Conservation (phyloP, 768 basidiomycete genomes). For the Tylopilus cervinicoccineus region DNA sequence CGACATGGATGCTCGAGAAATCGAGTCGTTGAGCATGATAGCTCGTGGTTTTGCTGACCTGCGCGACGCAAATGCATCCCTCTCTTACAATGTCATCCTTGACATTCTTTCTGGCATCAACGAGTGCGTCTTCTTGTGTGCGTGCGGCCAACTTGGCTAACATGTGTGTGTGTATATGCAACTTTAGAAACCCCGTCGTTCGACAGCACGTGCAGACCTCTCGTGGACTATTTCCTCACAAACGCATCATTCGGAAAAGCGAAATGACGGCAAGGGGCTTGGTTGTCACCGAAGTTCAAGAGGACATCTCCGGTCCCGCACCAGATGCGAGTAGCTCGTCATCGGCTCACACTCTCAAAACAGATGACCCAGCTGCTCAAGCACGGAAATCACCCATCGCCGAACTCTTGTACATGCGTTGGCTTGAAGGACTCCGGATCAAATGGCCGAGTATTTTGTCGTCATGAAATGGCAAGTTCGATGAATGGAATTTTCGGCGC, state of each 20-base stretch:
- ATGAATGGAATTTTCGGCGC: background rate
- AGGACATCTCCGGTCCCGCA: constrained; percentile 57
- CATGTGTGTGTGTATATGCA: constrained; percentile 2
- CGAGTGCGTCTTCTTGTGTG: constrained; percentile 54
- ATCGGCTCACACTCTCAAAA: constrained; percentile 29
- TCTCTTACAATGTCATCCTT: constrained; percentile 84
- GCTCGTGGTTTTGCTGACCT: constrained; percentile 87
- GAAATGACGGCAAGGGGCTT: constrained; percentile 84
- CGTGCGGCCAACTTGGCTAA: background rate
- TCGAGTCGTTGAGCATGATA: constrained; percentile 87
- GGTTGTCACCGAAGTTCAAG: constrained; percentile 77
- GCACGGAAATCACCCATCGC: constrained; percentile 83
- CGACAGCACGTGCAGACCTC: constrained; percentile 80
- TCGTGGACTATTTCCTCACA: constrained; percentile 77
- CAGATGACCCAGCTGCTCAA: constrained; percentile 38
- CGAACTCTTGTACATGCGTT: constrained; percentile 94
- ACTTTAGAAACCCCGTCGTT: constrained; percentile 65
- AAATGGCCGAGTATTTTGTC: constrained; percentile 80
- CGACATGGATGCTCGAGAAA: constrained; percentile 85
- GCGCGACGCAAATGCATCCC: constrained; percentile 73
- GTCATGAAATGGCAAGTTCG: constrained; percentile 9
- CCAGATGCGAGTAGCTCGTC: constrained; percentile 31
- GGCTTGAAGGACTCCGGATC: constrained; percentile 87
- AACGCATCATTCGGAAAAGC: constrained; percentile 72
- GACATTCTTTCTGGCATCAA: constrained; percentile 90